Conservation (phyloP, 805 yeast genomes). For the Priceomyces haplophilus region DNA sequence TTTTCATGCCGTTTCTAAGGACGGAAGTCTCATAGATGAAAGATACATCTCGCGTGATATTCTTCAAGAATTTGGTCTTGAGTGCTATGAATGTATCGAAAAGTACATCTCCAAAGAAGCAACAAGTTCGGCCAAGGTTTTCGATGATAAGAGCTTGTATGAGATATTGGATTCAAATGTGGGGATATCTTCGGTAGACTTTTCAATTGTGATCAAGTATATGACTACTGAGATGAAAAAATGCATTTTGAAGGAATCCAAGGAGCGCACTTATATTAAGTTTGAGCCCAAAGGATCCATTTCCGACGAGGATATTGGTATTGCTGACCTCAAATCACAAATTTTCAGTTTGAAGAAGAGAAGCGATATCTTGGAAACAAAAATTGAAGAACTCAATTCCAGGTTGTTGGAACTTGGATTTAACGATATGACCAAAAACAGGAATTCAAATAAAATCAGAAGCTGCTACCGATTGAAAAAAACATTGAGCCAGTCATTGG, state of each 20-base stretch:
- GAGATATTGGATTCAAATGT: slow-evolving; percentile 8
- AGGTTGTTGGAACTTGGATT: slow-evolving; percentile 8
- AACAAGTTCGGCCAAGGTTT: slow-evolving; percentile 14
- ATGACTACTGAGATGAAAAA: slow-evolving; percentile 24
- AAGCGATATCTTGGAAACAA: slow-evolving; percentile 15
- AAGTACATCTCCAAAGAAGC: slow-evolving; percentile 11
- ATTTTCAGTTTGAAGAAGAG: slow-evolving; percentile 19
- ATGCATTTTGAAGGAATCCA: slow-evolving; percentile 9
- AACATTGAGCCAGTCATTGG: slow-evolving; percentile 15
- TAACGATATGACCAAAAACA: slow-evolving; percentile 5
- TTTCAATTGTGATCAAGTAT: slow-evolving; percentile 24
- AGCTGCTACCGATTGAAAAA: slow-evolving; percentile 16
- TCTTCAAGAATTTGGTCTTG: slow-evolving; percentile 11
- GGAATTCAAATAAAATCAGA: slow-evolving; percentile 16
- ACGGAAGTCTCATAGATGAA: slow-evolving; percentile 13
- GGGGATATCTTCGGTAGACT: slow-evolving; percentile 21
- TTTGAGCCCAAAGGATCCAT: slow-evolving; percentile 13
- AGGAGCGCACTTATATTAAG: slow-evolving; percentile 20
- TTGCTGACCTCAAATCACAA: slow-evolving; percentile 24
- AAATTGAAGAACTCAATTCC: slow-evolving; percentile 16
- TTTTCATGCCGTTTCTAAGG: background rate
- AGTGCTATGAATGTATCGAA: slow-evolving; percentile 4
- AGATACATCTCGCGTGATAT: slow-evolving; percentile 22
- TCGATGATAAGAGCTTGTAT: slow-evolving; percentile 11
- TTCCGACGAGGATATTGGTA: slow-evolving; percentile 28